These are phyloP conservation scores for Capsella bursapastoris DNA, from an alignment of 345 rosid genomes.

Conservation along the genomic window DNA sequence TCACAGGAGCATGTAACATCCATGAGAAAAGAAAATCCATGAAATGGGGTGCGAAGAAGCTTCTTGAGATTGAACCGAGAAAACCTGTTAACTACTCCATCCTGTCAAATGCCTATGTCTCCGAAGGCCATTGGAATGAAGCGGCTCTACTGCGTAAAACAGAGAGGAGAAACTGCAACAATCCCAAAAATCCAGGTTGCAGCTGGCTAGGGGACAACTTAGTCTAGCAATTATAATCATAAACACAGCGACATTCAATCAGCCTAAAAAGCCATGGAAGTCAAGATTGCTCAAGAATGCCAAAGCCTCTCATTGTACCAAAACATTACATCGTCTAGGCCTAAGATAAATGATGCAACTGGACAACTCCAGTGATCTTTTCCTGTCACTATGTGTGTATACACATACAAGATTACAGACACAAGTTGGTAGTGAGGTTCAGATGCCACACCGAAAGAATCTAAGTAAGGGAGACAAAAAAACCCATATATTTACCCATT, in stretches of 20 bases:
- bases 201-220: constrained; percentile 52
- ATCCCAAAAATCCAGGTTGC: constrained; percentile 62
- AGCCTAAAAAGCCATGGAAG: constrained; percentile 22
- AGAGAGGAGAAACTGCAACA: constrained; percentile 54
- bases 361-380: constrained; percentile 21
- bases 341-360: constrained; percentile 23
- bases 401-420: constrained; percentile 37
- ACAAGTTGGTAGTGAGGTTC: constrained; percentile 23
- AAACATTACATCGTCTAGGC: constrained; percentile 21
- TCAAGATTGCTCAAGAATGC: constrained; percentile 23
- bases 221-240: constrained; percentile 32
- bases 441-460: constrained; percentile 19
- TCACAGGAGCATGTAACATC: constrained; percentile 65
- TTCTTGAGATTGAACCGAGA: constrained; percentile 58
- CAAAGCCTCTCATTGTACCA: constrained; percentile 25
- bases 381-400: constrained; percentile 30
- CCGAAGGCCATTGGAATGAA: constrained; percentile 65
- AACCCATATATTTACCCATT: constrained; percentile 33
- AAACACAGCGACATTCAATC: constrained; percentile 17
- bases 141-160: constrained; percentile 53
- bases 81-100: constrained; percentile 64
- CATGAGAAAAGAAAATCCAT: constrained; percentile 52
- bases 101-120: constrained; percentile 61
- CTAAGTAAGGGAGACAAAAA: constrained; percentile 18
- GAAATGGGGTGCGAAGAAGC: constrained; percentile 61